Conservation (phyloP, 2,329 filamentous ascomycete genomes). For the Biscogniauxia mediterranea region DNA sequence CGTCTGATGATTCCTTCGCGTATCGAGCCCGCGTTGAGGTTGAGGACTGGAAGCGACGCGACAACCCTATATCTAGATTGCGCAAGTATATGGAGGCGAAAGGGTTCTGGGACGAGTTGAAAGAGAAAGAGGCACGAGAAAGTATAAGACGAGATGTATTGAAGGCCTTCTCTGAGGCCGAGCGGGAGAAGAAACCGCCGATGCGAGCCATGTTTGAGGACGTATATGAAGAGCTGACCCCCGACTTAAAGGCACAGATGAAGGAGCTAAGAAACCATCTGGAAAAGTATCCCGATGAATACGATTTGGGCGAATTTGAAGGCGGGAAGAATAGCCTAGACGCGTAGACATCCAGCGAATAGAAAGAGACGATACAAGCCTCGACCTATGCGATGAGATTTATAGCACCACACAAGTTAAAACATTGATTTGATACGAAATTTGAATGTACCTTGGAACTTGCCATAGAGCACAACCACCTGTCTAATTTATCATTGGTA, state of each 20-base stretch:
- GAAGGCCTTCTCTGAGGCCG: slow-evolving; percentile 79
- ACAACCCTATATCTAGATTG: slow-evolving; percentile 82
- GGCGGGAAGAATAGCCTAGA: slow-evolving; percentile 66
- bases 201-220: slow-evolving; percentile 77
- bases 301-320: slow-evolving; percentile 76
- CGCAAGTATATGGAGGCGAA: slow-evolving; percentile 88
- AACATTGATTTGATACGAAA: not conserved
- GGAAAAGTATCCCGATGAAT: slow-evolving; percentile 86
- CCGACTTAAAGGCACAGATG: slow-evolving; percentile 75
- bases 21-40: slow-evolving; percentile 93
- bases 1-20: slow-evolving; percentile 93
- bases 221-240: slow-evolving; percentile 84
- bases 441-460: not conserved
- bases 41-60: slow-evolving; percentile 88
- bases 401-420: not conserved
- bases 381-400: not conserved
- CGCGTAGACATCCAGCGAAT: slow-evolving; percentile 19
- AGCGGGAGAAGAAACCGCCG: slow-evolving; percentile 76
- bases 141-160: slow-evolving; percentile 71
- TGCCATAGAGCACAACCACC: too few relatives aligned
- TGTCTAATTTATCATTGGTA: not conserved
- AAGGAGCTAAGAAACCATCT: slow-evolving; percentile 70
- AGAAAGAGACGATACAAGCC: not conserved
- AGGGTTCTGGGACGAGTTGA: slow-evolving; percentile 79
- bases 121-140: slow-evolving; percentile 71